Evolutionary conservation across 2,329 filamentous ascomycete species (phyloP).

Genomic region (Pyrenophora tritici-repentis): DNA sequence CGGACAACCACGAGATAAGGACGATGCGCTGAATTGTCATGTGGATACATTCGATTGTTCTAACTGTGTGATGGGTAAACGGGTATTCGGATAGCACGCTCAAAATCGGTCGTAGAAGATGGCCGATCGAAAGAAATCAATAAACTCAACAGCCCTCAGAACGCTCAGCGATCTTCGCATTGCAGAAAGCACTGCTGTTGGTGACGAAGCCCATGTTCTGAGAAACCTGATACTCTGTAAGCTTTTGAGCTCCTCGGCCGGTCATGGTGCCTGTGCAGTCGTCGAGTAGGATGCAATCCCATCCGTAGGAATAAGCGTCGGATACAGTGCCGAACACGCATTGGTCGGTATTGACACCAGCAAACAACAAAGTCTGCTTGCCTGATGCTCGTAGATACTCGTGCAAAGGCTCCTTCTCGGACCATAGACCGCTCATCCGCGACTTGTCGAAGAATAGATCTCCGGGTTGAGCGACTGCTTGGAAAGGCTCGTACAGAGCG

Average conservation of each 20-base stretch:
- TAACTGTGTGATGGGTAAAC: constrained; percentile 8
- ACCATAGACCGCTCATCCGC: constrained; percentile 51
- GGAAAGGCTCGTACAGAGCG: constrained; percentile 49
- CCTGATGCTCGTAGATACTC: constrained; percentile 47
- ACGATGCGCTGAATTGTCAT: constrained; percentile 2
- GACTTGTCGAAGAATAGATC: constrained; percentile 53
- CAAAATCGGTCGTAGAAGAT: background rate
- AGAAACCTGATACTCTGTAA: constrained; percentile 50
- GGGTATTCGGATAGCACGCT: constrained; percentile 12
- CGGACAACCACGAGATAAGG: constrained; percentile 5
- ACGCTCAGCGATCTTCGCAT: constrained; percentile 21
- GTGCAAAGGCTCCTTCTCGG: constrained; percentile 48
- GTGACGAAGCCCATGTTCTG: constrained; percentile 53
- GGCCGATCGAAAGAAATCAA: background rate
- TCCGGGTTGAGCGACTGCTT: constrained; percentile 43
- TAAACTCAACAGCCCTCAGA: background rate
- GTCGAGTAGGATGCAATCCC: constrained; percentile 49
- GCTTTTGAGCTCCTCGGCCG: constrained; percentile 45
- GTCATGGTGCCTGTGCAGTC: constrained; percentile 53
- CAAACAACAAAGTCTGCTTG: constrained; percentile 51
- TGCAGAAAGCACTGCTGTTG: constrained; percentile 41
- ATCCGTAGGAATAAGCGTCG: constrained; percentile 50
- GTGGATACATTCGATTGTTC: constrained; percentile 4
- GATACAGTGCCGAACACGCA: constrained; percentile 51
- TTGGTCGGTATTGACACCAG: constrained; percentile 52